Evolutionary conservation across 371 early-diverging fungal species (phyloP).

Genomic region (Mortierella polycephala): DNA sequence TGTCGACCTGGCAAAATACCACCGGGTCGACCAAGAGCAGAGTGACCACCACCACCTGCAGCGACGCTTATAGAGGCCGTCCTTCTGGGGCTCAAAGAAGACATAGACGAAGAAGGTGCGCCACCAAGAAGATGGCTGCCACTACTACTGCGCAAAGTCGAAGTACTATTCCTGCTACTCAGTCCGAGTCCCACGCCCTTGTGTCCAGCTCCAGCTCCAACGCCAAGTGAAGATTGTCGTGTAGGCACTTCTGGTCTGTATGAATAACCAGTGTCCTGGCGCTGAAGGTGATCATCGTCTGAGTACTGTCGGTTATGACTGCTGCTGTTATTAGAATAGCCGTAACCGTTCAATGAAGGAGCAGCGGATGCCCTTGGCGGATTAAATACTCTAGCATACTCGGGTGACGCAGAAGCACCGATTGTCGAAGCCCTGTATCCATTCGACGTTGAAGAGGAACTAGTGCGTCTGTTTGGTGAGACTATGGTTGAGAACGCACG

Average conservation of each 20-base stretch:
- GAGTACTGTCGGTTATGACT: neutral
- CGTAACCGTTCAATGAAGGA: neutral
- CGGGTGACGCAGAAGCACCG: slow-evolving; percentile 7
- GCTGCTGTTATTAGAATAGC: slow-evolving; percentile 1
- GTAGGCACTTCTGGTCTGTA: slow-evolving; percentile 7
- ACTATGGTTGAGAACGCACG: slow-evolving; percentile 10
- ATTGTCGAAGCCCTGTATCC: slow-evolving; percentile 4
- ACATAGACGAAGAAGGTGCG: neutral
- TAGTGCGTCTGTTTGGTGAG: slow-evolving; percentile 6
- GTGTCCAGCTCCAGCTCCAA: neutral
- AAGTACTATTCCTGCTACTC: slow-evolving; percentile 4
- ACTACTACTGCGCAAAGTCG: neutral
- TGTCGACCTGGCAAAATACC: slow-evolving; percentile 11
- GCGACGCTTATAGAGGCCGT: slow-evolving; percentile 13
- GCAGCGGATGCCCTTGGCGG: slow-evolving; percentile 17
- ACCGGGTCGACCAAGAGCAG: slow-evolving; percentile 7
- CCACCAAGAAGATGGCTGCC: neutral
- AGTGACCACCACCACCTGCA: slow-evolving; percentile 5
- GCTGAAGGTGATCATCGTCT: neutral
- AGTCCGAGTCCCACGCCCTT: neutral
- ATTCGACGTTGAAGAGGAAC: neutral
- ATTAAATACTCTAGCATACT: slow-evolving; percentile 30
- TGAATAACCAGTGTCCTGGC: neutral
- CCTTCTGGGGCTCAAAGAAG: slow-evolving; percentile 7
- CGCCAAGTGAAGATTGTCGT: slow-evolving; percentile 9